A percentile compares a stretch with the other conserved stretches of the same genome.
These are phyloP conservation scores for Hondaea fermentalgiana DNA, from an alignment of 108 stramenopile genomes.

Conservation along the genomic window DNA sequence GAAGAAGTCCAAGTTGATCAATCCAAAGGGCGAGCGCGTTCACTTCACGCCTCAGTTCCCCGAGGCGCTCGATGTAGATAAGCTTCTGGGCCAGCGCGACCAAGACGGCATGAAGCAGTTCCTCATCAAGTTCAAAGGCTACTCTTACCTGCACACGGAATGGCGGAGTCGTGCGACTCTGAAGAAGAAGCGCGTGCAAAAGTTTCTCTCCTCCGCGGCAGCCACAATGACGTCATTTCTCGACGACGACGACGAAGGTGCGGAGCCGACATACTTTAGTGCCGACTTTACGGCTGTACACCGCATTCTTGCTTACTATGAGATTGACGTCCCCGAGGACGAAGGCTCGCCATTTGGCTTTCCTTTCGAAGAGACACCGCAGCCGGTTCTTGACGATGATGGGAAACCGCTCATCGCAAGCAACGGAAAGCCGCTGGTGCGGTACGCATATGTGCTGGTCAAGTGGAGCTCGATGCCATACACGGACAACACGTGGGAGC, in stretches of 20 bases:
- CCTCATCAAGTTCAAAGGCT: not conserved
- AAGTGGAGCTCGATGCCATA: constrained; percentile 1
- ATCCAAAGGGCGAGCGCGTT: not conserved
- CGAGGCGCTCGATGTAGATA: not conserved
- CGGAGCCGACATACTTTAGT: not conserved
- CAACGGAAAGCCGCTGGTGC: not conserved
- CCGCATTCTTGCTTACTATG: not conserved
- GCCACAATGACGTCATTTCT: not conserved
- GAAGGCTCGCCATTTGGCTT: not conserved
- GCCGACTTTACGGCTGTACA: not conserved
- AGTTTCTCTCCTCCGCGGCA: not conserved
- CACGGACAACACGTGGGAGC: not conserved
- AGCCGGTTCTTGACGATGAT: not conserved
- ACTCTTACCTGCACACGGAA: not conserved
- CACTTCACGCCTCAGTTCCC: not conserved
- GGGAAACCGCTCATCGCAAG: not conserved
- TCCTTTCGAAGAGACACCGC: not conserved
- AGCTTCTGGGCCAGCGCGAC: not conserved
- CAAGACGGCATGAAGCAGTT: not conserved
- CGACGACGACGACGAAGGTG: not conserved
- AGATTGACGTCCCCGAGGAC: not conserved
- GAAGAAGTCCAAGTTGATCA: not conserved
- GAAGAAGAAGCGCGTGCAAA: not conserved
- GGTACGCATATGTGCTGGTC: not conserved
- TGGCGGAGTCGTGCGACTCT: not conserved